These are phyloP conservation scores for Neoscytalidium dimidiatum DNA, from an alignment of 2,329 filamentous ascomycete genomes.

Conservation along the genomic window DNA sequence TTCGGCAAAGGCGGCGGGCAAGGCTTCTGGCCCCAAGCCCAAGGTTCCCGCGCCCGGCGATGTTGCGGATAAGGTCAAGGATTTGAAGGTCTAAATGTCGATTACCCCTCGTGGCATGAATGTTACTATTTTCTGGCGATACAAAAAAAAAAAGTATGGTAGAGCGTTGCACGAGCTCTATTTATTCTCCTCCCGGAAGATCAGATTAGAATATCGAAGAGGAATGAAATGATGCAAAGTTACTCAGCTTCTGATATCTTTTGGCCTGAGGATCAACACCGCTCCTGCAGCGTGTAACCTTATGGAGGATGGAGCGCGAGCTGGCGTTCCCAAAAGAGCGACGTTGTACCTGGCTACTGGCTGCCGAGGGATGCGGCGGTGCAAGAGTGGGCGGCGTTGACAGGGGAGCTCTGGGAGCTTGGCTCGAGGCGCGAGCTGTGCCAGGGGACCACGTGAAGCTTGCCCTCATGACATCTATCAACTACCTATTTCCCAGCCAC, in stretches of 20 bases:
- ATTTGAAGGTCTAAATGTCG: slow-evolving; percentile 21
- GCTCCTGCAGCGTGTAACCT: background rate
- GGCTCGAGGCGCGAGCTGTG: slow-evolving; percentile 7
- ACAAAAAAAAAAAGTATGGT: background rate
- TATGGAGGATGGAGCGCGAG: background rate
- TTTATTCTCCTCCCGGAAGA: background rate
- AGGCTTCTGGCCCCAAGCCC: slow-evolving; percentile 26
- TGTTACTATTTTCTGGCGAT: background rate
- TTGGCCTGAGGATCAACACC: background rate
- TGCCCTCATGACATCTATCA: slow-evolving; percentile 12
- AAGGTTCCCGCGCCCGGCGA: slow-evolving; percentile 19
- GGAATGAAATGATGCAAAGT: slow-evolving; percentile 6
- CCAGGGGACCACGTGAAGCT: slow-evolving; percentile 16
- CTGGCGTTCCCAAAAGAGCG: background rate
- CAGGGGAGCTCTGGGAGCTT: slow-evolving; percentile 18
- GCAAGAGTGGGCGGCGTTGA: background rate
- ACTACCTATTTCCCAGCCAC: background rate
- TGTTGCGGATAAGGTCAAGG: slow-evolving; percentile 20
- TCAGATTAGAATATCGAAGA: slow-evolving; percentile 1
- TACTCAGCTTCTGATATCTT: background rate
- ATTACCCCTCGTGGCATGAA: background rate
- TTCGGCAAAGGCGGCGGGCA: slow-evolving; percentile 30
- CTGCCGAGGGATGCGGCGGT: background rate
- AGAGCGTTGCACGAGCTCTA: slow-evolving; percentile 1
- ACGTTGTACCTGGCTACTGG: background rate